A percentile compares a stretch with the other conserved stretches of the same genome.
These are phyloP conservation scores for Aspergillus homomorphus DNA, from an alignment of 495 filamentous ascomycete species.

Conservation along the genomic window DNA sequence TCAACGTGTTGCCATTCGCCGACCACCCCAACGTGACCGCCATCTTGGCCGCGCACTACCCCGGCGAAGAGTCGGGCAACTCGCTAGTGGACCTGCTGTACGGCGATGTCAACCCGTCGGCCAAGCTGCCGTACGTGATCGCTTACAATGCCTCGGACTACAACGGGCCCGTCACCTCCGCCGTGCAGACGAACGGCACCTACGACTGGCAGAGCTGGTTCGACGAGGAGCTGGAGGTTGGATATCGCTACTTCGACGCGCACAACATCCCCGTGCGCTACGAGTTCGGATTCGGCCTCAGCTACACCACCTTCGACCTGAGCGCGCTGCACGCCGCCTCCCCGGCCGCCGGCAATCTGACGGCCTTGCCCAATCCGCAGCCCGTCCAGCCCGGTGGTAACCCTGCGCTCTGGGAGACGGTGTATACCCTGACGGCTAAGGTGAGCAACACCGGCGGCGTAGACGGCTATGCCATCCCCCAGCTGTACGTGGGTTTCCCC, in stretches of 20 bases:
- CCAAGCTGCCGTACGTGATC: slow-evolving; percentile 71
- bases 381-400: slow-evolving; percentile 52
- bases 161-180: slow-evolving; percentile 54
- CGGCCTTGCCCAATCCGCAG: slow-evolving; percentile 25
- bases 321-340: slow-evolving; percentile 34
- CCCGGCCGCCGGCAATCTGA: slow-evolving; percentile 25
- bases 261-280: slow-evolving; percentile 56
- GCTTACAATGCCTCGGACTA: slow-evolving; percentile 62
- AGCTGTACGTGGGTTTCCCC: slow-evolving; percentile 63
- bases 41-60: slow-evolving; percentile 58
- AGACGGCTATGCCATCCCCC: slow-evolving; percentile 53
- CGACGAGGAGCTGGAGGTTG: slow-evolving; percentile 61
- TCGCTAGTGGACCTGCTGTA: slow-evolving; percentile 58
- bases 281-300: slow-evolving; percentile 66
- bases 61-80: slow-evolving; percentile 58
- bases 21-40: slow-evolving; percentile 63
- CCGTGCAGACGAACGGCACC: slow-evolving; percentile 32
- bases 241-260: slow-evolving; percentile 65
- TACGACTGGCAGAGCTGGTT: slow-evolving; percentile 56
- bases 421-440: slow-evolving; percentile 49
- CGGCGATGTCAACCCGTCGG: slow-evolving; percentile 56
- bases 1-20: slow-evolving; percentile 56
- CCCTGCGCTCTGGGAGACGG: slow-evolving; percentile 54
- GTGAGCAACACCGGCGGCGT: slow-evolving; percentile 56
- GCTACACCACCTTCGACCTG: slow-evolving; percentile 62